A percentile compares a stretch with the other conserved stretches of the same genome.
Evolutionary conservation across 2,329 filamentous ascomycete genomes (phyloP).

Genomic region (Xylaria polymorpha): DNA sequence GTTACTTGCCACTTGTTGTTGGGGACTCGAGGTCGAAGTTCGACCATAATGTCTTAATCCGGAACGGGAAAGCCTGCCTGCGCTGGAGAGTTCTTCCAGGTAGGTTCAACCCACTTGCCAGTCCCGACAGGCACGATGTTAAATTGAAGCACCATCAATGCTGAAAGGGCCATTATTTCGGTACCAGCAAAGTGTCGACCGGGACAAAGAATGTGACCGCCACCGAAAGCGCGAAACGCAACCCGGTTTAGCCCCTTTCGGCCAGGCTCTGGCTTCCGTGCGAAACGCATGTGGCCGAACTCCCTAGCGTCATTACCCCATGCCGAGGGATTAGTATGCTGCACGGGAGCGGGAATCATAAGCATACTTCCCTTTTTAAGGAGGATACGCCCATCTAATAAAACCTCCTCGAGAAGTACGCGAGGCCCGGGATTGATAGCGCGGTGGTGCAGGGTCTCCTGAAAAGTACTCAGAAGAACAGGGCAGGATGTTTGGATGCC

Average conservation of each 20-base stretch:
- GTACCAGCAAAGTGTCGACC: conserved; percentile 28
- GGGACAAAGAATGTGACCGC: conserved; percentile 32
- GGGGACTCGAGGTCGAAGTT: conserved; percentile 1
- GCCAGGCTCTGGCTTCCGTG: conserved; percentile 1
- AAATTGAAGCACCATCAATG: conserved; percentile 25
- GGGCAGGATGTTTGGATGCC: conserved; percentile 43
- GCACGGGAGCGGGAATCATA: conserved; percentile 37
- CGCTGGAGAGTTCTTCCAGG: conserved; percentile 6
- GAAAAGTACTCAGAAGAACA: conserved; percentile 46
- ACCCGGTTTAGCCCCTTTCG: conserved; percentile 2
- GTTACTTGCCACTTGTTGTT: conserved; percentile 15
- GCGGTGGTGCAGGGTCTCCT: conserved; percentile 46
- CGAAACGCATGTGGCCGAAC: conserved; percentile 33
- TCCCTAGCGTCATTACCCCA: conserved; percentile 32
- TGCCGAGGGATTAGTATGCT: conserved; percentile 24
- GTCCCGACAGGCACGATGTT: conserved; percentile 18
- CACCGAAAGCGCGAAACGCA: conserved; percentile 29
- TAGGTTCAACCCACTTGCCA: conserved; percentile 24
- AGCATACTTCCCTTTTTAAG: conserved; percentile 42
- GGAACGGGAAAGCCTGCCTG: conserved; percentile 28
- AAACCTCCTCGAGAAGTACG: conserved; percentile 44
- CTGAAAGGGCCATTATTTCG: conserved; percentile 22
- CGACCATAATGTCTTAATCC: conserved; percentile 28
- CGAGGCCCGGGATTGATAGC: conserved; percentile 41
- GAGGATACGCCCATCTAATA: conserved; percentile 36